A percentile compares a stretch with the other conserved stretches of the same genome.
phyloP scores from a whole-genome alignment of 345 rosid species.

The Hevea brasiliensis region DNA sequence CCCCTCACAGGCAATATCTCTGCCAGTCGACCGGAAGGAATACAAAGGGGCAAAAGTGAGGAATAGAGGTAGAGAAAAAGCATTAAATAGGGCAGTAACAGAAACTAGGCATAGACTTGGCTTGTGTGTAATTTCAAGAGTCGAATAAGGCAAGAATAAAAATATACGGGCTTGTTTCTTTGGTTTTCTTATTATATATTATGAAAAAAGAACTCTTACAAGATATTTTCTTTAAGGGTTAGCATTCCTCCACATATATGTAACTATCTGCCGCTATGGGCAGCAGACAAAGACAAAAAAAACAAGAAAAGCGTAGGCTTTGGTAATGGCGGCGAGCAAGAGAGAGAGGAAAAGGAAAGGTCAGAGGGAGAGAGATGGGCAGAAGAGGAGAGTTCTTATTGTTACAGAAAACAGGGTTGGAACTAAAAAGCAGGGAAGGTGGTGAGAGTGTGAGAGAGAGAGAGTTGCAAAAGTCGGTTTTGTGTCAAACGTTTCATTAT shows the following conservation, averaged over 20 bases:
- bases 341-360: slow-evolving; percentile 11
- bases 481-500: background rate
- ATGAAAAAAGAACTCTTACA: background rate
- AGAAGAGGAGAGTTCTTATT: slow-evolving; percentile 2
- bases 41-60: background rate
- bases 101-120: background rate
- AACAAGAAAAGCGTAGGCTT: slow-evolving; percentile 6
- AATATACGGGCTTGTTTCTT: background rate
- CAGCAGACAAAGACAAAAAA: background rate
- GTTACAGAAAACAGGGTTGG: background rate
- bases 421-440: background rate
- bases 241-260: background rate
- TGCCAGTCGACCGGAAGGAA: background rate
- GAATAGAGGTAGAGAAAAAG: background rate
- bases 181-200: background rate
- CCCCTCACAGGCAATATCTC: background rate
- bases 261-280: background rate
- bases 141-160: background rate
- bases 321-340: slow-evolving; percentile 32
- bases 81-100: slow-evolving; percentile 4
- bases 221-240: background rate
- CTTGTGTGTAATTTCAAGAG: background rate
- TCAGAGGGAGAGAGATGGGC: slow-evolving; percentile 9
- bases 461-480: background rate
- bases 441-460: background rate